Evolutionary conservation across 257 asterid species (phyloP).

Genomic region (Nyctanthes arbortristis): DNA sequence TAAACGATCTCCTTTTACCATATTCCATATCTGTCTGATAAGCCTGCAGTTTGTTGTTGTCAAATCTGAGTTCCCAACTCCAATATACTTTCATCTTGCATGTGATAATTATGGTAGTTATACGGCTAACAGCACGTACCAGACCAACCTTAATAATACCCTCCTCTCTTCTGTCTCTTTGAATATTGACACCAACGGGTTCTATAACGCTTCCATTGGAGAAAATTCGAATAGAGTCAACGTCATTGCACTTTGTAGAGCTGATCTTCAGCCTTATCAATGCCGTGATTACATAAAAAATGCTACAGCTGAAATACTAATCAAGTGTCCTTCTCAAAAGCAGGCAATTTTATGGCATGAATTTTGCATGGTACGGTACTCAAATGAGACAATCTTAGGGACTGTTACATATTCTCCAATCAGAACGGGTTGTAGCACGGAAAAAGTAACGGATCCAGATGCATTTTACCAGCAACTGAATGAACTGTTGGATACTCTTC

Average conservation of each 20-base stretch:
- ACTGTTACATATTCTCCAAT: not conserved
- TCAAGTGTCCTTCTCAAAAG: constrained; percentile 22
- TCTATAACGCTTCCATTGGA: too few relatives aligned
- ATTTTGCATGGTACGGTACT: too few relatives aligned
- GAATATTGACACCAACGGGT: constrained; percentile 24
- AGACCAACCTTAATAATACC: constrained; percentile 32
- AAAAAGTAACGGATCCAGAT: not conserved
- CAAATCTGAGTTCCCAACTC: too few relatives aligned
- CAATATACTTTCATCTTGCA: too few relatives aligned
- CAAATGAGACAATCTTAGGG: constrained; percentile 17
- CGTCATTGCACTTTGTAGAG: too few relatives aligned
- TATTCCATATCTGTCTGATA: too few relatives aligned
- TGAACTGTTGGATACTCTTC: not conserved
- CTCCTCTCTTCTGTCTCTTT: constrained; percentile 33
- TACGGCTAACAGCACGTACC: constrained; percentile 25
- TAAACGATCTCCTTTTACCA: too few relatives aligned
- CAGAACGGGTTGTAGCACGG: too few relatives aligned
- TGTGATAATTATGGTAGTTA: constrained; percentile 16
- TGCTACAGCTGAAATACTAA: not conserved
- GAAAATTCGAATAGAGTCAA: too few relatives aligned
- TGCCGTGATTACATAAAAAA: constrained; percentile 22
- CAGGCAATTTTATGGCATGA: too few relatives aligned
- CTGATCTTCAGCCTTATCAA: too few relatives aligned
- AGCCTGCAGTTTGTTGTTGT: too few relatives aligned
- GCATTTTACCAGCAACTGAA: constrained; percentile 13